These are phyloP conservation scores for Ascoidea rubescens DNA, from an alignment of 805 yeast species.

Conservation along the genomic window DNA sequence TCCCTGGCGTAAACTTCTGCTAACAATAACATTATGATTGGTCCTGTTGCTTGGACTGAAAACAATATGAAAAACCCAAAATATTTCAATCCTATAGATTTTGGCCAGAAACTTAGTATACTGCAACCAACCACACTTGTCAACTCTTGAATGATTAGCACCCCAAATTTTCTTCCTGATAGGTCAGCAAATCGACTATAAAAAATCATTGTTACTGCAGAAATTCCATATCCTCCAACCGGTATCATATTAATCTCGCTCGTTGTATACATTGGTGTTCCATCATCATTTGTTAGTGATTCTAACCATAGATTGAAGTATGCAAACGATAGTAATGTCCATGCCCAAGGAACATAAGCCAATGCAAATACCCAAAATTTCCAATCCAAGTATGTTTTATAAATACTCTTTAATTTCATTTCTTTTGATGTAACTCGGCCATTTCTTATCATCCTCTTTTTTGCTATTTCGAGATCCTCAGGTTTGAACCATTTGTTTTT, in stretches of 20 bases:
- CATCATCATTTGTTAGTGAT: slow-evolving; percentile 1
- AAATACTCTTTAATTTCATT: slow-evolving; percentile 28
- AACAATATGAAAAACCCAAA: neutral
- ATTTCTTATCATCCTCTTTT: slow-evolving; percentile 14
- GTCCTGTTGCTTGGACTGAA: neutral
- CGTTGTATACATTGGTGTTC: neutral
- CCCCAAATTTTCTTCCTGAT: neutral
- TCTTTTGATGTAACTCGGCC: slow-evolving; percentile 15
- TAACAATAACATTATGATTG: slow-evolving; percentile 40
- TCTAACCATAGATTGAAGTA: slow-evolving; percentile 5
- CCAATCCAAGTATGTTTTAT: slow-evolving; percentile 45
- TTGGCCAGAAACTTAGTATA: slow-evolving; percentile 25
- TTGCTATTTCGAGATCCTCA: slow-evolving; percentile 18
- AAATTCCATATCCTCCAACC: slow-evolving; percentile 11
- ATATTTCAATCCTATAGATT: slow-evolving; percentile 23
- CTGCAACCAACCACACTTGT: slow-evolving; percentile 29
- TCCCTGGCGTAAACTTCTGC: slow-evolving; percentile 43
- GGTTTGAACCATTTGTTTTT: slow-evolving; percentile 18
- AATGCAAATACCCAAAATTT: slow-evolving; percentile 38
- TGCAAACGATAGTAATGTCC: neutral
- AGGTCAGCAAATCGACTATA: slow-evolving; percentile 10
- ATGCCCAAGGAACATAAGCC: slow-evolving; percentile 6
- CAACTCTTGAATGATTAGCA: slow-evolving; percentile 19
- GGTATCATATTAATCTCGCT: slow-evolving; percentile 12
- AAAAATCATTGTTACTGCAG: slow-evolving; percentile 8